Conservation (phyloP, 2,329 filamentous ascomycete genomes). For the Camillea tinctor region DNA sequence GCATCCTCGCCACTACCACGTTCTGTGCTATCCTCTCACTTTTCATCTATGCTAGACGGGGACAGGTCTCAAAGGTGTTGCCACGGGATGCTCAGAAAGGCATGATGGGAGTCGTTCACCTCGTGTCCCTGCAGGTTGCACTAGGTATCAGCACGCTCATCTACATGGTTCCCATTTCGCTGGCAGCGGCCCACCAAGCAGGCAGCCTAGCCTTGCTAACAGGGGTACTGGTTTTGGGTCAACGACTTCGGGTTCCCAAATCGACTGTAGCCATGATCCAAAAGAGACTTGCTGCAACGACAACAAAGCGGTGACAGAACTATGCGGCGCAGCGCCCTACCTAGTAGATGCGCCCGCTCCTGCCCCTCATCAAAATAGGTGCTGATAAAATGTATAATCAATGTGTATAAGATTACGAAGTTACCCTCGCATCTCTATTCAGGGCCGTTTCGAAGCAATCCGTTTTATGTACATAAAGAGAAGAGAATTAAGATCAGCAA, state of each 20-base stretch:
- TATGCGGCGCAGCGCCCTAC: too few species aligned
- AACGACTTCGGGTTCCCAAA: slow-evolving; percentile 71
- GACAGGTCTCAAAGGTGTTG: slow-evolving; percentile 55
- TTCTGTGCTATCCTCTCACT: slow-evolving; percentile 78
- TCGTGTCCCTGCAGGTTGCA: slow-evolving; percentile 77
- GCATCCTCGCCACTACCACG: slow-evolving; percentile 85
- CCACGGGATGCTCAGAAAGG: slow-evolving; percentile 65
- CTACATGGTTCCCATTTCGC: slow-evolving; percentile 85
- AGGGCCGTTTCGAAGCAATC: not conserved
- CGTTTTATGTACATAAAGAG: not conserved
- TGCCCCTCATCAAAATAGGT: not conserved
- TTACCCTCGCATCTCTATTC: not conserved
- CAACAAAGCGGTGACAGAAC: slow-evolving; percentile 15
- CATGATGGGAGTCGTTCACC: slow-evolving; percentile 75
- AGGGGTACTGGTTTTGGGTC: slow-evolving; percentile 76
- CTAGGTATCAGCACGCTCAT: slow-evolving; percentile 89
- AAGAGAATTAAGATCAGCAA: not conserved
- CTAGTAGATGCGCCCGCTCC: not conserved
- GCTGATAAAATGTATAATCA: not conserved
- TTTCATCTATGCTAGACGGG: slow-evolving; percentile 75
- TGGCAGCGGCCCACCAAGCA: slow-evolving; percentile 91
- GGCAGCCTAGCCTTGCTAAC: slow-evolving; percentile 83
- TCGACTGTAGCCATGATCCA: slow-evolving; percentile 61
- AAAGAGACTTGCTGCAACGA: slow-evolving; percentile 39
- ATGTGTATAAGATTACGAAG: not conserved